Percentiles rank a stretch among this genome's conserved stretches.
phyloP scores from a whole-genome alignment of 106 monocot genomes.

The Alisma plantagoaquatica region DNA sequence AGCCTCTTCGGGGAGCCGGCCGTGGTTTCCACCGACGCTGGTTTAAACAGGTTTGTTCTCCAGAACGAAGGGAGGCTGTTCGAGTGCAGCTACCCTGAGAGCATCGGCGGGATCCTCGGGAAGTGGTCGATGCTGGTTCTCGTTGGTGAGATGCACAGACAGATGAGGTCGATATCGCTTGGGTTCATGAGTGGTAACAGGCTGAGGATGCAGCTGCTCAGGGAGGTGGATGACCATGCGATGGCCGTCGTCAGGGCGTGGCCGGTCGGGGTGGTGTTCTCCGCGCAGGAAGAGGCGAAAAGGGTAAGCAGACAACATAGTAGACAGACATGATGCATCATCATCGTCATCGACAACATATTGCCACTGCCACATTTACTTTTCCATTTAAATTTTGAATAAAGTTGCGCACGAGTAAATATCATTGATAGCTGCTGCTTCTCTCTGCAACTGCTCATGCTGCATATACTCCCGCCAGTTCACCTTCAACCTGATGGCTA shows the following conservation, averaged over 20 bases:
- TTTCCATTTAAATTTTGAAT: no score
- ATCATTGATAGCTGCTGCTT: no score
- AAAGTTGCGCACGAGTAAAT: no score
- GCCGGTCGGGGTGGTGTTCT: constrained; percentile 17
- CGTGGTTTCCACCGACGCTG: constrained; percentile 33
- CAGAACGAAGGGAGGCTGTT: constrained; percentile 31
- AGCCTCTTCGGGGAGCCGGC: constrained; percentile 17
- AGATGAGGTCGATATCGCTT: constrained; percentile 27
- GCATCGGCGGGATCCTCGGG: constrained; percentile 22
- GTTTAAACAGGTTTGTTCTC: constrained; percentile 28
- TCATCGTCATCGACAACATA: no score
- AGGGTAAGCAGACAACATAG: constrained; percentile 18
- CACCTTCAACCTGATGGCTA: constrained; percentile 27
- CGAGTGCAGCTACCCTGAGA: constrained; percentile 15
- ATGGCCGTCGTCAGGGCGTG: constrained; percentile 14
- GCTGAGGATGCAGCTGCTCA: constrained; percentile 15
- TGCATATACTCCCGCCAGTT: no score
- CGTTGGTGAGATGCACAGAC: constrained; percentile 29
- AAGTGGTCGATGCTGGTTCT: constrained; percentile 21
- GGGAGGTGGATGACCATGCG: constrained; percentile 20
- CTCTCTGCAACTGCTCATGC: no score
- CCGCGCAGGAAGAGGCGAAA: constrained; percentile 21
- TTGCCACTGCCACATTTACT: no score
- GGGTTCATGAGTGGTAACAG: constrained; percentile 24
- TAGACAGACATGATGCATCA: no score